Percentiles rank a stretch among this genome's conserved stretches.
These are phyloP conservation scores for Lentinula boryana DNA, from an alignment of 768 basidiomycete genomes.

Conservation along the genomic window DNA sequence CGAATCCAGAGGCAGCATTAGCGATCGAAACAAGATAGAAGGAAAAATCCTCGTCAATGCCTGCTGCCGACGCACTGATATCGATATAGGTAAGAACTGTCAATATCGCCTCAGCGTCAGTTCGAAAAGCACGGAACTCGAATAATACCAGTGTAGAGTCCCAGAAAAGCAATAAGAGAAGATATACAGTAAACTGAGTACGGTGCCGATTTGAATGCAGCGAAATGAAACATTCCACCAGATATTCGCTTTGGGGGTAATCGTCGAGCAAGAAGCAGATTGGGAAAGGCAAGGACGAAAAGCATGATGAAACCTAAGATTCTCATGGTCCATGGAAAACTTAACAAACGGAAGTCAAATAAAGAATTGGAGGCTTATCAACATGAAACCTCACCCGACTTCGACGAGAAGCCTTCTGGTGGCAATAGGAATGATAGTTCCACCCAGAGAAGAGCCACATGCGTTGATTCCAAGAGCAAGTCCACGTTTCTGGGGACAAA, in stretches of 20 bases:
- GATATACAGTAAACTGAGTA: slow-evolving; percentile 56
- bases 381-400: slow-evolving; percentile 35
- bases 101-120: neutral
- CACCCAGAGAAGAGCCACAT: slow-evolving; percentile 63
- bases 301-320: slow-evolving; percentile 62
- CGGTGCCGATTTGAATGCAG: slow-evolving; percentile 43
- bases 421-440: slow-evolving; percentile 60
- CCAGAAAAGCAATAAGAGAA: slow-evolving; percentile 53
- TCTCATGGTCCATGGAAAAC: slow-evolving; percentile 70
- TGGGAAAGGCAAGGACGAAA: slow-evolving; percentile 43
- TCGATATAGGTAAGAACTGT: slow-evolving; percentile 52
- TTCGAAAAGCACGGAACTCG: neutral
- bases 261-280: slow-evolving; percentile 48
- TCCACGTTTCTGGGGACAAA: slow-evolving; percentile 28
- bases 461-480: slow-evolving; percentile 63
- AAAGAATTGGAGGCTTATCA: neutral
- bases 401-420: slow-evolving; percentile 47
- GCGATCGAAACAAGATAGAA: slow-evolving; percentile 43
- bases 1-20: slow-evolving; percentile 39
- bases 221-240: slow-evolving; percentile 55
- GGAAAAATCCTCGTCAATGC: slow-evolving; percentile 27
- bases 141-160: slow-evolving; percentile 54
- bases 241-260: slow-evolving; percentile 47
- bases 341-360: slow-evolving; percentile 18
- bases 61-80: slow-evolving; percentile 28